Evolutionary conservation across 2,329 filamentous ascomycete species (phyloP).

Genomic region (Microsporum ferrugineum): DNA sequence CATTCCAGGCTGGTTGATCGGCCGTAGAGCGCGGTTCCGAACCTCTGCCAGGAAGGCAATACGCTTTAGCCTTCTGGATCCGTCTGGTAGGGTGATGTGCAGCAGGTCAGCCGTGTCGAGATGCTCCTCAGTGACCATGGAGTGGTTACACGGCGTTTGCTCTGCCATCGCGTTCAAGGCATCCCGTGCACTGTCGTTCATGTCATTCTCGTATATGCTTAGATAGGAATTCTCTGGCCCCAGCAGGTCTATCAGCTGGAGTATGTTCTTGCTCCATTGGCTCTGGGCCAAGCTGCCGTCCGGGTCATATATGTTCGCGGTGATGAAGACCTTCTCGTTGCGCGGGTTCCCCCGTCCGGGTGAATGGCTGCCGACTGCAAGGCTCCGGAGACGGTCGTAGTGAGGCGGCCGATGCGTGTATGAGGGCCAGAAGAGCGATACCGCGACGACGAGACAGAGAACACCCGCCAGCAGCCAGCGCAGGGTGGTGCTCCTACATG

Average conservation of each 20-base stretch:
- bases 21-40: slow-evolving; percentile 56
- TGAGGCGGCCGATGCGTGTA: slow-evolving; percentile 45
- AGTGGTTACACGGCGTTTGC: slow-evolving; percentile 39
- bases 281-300: slow-evolving; percentile 50
- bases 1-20: slow-evolving; percentile 41
- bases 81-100: slow-evolving; percentile 51
- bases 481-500: not conserved
- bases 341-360: slow-evolving; percentile 40
- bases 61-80: slow-evolving; percentile 55
- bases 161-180: slow-evolving; percentile 45
- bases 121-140: slow-evolving; percentile 50
- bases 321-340: slow-evolving; percentile 61
- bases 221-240: slow-evolving; percentile 58
- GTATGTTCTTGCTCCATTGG: slow-evolving; percentile 51
- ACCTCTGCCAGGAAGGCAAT: slow-evolving; percentile 62
- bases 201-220: slow-evolving; percentile 63
- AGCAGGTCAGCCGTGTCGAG: slow-evolving; percentile 47
- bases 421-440: slow-evolving; percentile 43
- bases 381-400: slow-evolving; percentile 34
- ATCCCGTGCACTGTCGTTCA: slow-evolving; percentile 44
- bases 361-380: slow-evolving; percentile 21
- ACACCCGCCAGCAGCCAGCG: not conserved
- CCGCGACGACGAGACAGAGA: slow-evolving; percentile 27
- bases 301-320: slow-evolving; percentile 57
- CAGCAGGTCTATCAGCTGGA: slow-evolving; percentile 53